A percentile compares a stretch with the other conserved stretches of the same genome.
Evolutionary conservation across 1,284 basidiomycete species (phyloP).

Genomic region (Cutaneotrichosporon sp.): DNA sequence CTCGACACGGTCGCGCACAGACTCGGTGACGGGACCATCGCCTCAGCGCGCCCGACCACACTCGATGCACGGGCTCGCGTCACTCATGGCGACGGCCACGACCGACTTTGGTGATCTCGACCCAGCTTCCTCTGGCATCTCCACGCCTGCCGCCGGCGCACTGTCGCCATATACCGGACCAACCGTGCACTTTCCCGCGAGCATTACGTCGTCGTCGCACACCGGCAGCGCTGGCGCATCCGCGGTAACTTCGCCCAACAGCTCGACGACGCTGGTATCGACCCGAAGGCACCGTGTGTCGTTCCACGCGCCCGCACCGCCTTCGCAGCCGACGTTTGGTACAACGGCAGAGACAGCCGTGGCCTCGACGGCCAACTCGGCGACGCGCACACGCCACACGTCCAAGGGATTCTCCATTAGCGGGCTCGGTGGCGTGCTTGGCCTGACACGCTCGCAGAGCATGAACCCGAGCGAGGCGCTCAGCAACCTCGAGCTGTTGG

Average conservation of each 20-base stretch:
- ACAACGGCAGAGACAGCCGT: conserved; percentile 33
- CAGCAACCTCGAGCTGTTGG: conserved; percentile 29
- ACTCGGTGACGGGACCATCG: conserved; percentile 5
- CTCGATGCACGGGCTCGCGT: conserved; percentile 27
- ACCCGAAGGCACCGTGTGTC: conserved; percentile 21
- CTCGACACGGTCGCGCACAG: conserved; percentile 15
- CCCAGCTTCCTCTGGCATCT: conserved; percentile 1
- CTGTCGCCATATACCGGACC: conserved; percentile 11
- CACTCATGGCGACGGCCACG: conserved; percentile 14
- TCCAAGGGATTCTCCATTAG: conserved; percentile 35
- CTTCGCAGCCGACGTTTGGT: conserved; percentile 31
- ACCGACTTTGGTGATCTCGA: conserved; percentile 13
- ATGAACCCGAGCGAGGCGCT: conserved; percentile 29
- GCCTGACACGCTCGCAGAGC: conserved; percentile 21
- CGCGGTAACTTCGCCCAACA: background rate
- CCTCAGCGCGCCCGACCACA: conserved; percentile 14
- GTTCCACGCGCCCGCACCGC: conserved; percentile 36
- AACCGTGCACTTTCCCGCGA: conserved; percentile 16
- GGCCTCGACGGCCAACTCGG: conserved; percentile 13
- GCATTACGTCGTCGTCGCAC: conserved; percentile 1
- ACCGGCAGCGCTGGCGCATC: background rate
- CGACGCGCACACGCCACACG: conserved; percentile 1
- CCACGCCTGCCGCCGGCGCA: conserved; percentile 3
- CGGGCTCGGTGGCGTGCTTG: conserved; percentile 37
- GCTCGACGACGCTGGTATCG: conserved; percentile 8